Conservation (phyloP, 805 yeast genomes). For the Wickerhamiella sorbophila region DNA sequence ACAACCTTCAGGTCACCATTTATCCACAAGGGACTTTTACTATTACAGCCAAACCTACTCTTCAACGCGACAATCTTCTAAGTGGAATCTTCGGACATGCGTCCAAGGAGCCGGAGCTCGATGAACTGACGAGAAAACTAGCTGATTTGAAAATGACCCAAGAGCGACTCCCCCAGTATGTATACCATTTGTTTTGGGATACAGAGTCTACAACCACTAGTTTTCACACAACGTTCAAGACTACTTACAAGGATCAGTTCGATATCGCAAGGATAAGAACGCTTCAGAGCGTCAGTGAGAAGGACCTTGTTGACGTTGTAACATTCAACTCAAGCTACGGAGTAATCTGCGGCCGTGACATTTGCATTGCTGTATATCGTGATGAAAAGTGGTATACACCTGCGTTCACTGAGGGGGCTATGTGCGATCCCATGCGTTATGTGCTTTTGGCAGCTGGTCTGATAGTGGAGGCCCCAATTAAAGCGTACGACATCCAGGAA, state of each 20-base stretch:
- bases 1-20: not conserved
- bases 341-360: constrained; percentile 65
- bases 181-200: not conserved
- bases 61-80: not conserved
- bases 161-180: not conserved
- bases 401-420: constrained; percentile 50
- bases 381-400: constrained; percentile 65
- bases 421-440: constrained; percentile 66
- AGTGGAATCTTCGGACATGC: not conserved
- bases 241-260: not conserved
- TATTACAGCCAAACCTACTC: not conserved
- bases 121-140: no score
- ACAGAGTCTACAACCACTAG: not conserved
- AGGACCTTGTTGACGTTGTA: constrained; percentile 43
- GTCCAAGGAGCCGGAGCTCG: no score
- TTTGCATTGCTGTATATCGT: constrained; percentile 54
- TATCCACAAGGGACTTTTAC: not conserved
- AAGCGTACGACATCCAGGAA: constrained; percentile 29
- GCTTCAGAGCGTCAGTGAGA: not conserved
- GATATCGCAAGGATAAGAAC: no score
- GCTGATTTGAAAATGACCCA: no score
- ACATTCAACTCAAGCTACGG: constrained; percentile 43
- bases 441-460: constrained; percentile 37
- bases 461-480: constrained; percentile 38
- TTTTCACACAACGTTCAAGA: not conserved